Conservation (phyloP, 768 basidiomycete species). For the Flagelloscypha sp. region DNA sequence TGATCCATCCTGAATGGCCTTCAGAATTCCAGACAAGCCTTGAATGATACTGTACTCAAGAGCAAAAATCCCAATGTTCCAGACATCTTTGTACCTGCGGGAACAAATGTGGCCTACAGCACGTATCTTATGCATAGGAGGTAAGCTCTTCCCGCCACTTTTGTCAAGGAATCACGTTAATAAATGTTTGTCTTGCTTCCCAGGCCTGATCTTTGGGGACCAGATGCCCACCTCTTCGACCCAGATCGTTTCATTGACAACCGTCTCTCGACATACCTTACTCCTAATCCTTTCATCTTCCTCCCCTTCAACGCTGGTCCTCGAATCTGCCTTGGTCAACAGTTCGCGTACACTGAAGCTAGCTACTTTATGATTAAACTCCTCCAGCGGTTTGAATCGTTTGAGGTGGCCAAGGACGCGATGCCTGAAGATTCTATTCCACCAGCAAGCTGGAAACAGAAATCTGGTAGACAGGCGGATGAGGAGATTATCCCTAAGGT, state of each 20-base stretch:
- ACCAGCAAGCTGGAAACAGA: slow-evolving; percentile 29
- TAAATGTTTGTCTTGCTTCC: slow-evolving; percentile 29
- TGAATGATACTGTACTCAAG: no score
- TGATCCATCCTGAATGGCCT: no score
- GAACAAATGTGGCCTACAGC: slow-evolving; percentile 25
- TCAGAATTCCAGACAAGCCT: no score
- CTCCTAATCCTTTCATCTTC: slow-evolving; percentile 32
- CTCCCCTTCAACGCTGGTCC: slow-evolving; percentile 40
- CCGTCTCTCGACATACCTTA: slow-evolving; percentile 44
- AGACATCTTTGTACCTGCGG: slow-evolving; percentile 22
- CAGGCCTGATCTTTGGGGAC: slow-evolving; percentile 56
- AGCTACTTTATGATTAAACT: slow-evolving; percentile 41
- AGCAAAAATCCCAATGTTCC: no score
- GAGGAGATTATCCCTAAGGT: slow-evolving; percentile 26
- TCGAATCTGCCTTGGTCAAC: slow-evolving; percentile 41
- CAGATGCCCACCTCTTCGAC: slow-evolving; percentile 54
- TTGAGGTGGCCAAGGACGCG: slow-evolving; percentile 23
- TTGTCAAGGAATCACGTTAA: slow-evolving; percentile 13
- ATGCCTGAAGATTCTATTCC: slow-evolving; percentile 24
- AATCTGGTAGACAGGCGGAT: slow-evolving; percentile 20
- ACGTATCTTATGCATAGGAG: slow-evolving; percentile 51
- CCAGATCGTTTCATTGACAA: slow-evolving; percentile 63
- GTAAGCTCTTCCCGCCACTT: no score
- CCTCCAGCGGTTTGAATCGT: slow-evolving; percentile 28
- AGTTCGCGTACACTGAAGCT: slow-evolving; percentile 38